phyloP scores from a whole-genome alignment of 2,329 filamentous ascomycete species.

The Monilinia vaccinii-corymbosi region DNA sequence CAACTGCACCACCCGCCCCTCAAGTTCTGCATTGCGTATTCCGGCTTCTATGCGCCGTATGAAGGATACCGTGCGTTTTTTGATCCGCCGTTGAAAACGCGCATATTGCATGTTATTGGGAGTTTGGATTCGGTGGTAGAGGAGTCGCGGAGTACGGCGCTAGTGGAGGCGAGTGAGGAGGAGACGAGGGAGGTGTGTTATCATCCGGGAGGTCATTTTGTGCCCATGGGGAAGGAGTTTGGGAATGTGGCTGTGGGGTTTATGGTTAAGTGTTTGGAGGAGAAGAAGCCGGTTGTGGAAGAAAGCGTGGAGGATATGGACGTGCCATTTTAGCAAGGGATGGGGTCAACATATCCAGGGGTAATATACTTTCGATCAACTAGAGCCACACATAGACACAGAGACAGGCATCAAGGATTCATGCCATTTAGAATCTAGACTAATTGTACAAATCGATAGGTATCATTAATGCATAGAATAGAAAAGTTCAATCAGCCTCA shows the following conservation, averaged over 20 bases:
- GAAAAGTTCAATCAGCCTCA: conserved; percentile 13
- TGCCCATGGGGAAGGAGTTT: conserved; percentile 77
- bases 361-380: neutral
- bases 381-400: neutral
- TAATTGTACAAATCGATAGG: conserved; percentile 29
- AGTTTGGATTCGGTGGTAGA: conserved; percentile 82
- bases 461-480: conserved; percentile 10
- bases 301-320: conserved; percentile 60
- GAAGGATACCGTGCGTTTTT: conserved; percentile 59
- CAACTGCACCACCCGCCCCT: conserved; percentile 40
- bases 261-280: conserved; percentile 40
- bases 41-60: conserved; percentile 62
- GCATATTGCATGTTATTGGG: conserved; percentile 73
- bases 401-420: conserved; percentile 17
- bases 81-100: conserved; percentile 65
- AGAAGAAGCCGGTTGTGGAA: conserved; percentile 42
- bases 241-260: conserved; percentile 67
- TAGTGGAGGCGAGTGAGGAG: conserved; percentile 49
- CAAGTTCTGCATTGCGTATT: conserved; percentile 69
- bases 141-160: conserved; percentile 56
- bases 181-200: conserved; percentile 47
- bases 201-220: conserved; percentile 76
- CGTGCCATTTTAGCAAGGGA: conserved; percentile 44
- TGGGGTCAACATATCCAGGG: neutral
- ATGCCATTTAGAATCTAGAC: conserved; percentile 27